Conservation (phyloP, 306 rosid species). For the Betula pendula region DNA sequence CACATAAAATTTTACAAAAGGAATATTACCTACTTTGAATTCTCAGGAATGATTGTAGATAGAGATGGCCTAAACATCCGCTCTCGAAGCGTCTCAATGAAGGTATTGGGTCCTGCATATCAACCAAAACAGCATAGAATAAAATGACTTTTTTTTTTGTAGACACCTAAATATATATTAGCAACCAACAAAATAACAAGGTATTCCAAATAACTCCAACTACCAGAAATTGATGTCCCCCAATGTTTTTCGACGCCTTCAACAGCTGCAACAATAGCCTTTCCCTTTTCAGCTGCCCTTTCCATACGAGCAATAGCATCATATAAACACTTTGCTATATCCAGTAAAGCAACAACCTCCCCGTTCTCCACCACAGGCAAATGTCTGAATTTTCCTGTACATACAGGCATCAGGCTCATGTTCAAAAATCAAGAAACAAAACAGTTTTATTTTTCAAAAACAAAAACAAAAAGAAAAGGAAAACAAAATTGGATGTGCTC, state of each 20-base stretch:
- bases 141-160: not conserved
- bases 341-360: slow-evolving; percentile 94
- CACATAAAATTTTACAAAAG: slow-evolving; percentile 20
- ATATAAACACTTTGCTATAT: slow-evolving; percentile 93
- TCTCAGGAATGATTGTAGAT: slow-evolving; percentile 86
- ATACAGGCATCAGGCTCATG: slow-evolving; percentile 26
- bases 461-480: not conserved
- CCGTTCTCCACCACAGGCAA: slow-evolving; percentile 98
- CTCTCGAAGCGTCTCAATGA: slow-evolving; percentile 81
- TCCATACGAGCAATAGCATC: slow-evolving; percentile 98
- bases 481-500: slow-evolving; percentile 19
- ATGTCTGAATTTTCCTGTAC: slow-evolving; percentile 89
- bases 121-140: slow-evolving; percentile 26
- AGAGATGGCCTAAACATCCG: slow-evolving; percentile 87
- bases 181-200: not conserved
- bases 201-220: slow-evolving; percentile 32
- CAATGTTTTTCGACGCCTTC: slow-evolving; percentile 97
- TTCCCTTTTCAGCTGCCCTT: slow-evolving; percentile 96
- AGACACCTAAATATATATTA: slow-evolving; percentile 2
- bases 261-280: slow-evolving; percentile 97
- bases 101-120: slow-evolving; percentile 74
- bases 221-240: slow-evolving; percentile 77
- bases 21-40: slow-evolving; percentile 96
- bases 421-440: slow-evolving; percentile 20
- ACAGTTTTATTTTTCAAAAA: not conserved